Base-by-base conservation (phyloP, 2,329 filamentous ascomycete genomes). In the Neonectria neomacrospora region DNA sequence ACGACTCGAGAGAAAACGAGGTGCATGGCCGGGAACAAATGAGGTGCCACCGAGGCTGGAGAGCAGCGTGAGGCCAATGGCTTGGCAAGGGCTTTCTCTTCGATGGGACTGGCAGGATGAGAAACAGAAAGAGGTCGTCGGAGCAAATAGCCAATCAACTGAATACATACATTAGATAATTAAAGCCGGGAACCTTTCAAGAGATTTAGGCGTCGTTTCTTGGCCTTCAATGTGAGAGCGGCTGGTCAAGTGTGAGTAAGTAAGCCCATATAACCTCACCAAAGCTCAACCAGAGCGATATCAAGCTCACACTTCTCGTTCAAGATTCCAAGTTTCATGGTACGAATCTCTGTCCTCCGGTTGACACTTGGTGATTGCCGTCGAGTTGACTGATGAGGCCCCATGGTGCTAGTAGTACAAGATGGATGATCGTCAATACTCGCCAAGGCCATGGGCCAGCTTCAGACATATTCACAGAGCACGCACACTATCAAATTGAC, bases 401-500 rank as follows among this genome's bases (percentile, higher is more conserved):
- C 16, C 7, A 20, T 5, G 9, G 18, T 14, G n/a, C 18, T 41
- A 5, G 2, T 16, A n/a, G 3, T 7, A 41, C 18, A 16, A n/a
- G 18, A 41, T 41, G 37, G 18, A 41, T 1, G 37, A 16, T 41
- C 5, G 41, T 18, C n/a, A 12, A 22, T 11, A 18, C 18, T 20
- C 10, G 11, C n/a, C 7, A 12, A 26, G 4, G 20, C 20, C 20
- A 11, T 12, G 11, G 18, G 8, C 9, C 41, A 45, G 12, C 26
- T 20, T 18, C 9, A 48, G 11, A 42, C 37, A 44, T 39, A 51
- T 68, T 67, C 69, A 70, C 67, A 26, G 2, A 26, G 32, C 58
- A 54, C 51, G 59, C 53, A 58, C 45, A 51, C 30, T 54, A 58
- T 65, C 28, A 63, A 67, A 67, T 61, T 58, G 66, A 71, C 67